phyloP scores from a whole-genome alignment of 2,329 filamentous ascomycete genomes.

The Scedosporium apiospermum region DNA sequence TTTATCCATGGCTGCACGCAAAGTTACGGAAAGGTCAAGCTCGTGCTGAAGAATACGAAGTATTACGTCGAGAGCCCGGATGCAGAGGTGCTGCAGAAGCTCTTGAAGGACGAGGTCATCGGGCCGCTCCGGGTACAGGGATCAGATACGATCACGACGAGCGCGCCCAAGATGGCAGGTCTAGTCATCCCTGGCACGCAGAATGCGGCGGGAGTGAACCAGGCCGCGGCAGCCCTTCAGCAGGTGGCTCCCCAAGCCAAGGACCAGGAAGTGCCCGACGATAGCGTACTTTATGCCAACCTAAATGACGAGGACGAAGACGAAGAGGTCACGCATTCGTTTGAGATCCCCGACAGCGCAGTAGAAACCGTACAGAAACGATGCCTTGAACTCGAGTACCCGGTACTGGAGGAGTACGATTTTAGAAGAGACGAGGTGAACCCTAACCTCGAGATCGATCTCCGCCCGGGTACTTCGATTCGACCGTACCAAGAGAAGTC shows the following conservation, averaged over 20 bases:
- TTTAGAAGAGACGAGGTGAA: constrained; percentile 88
- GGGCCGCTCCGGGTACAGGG: constrained; percentile 69
- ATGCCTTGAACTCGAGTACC: constrained; percentile 77
- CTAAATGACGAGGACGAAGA: constrained; percentile 84
- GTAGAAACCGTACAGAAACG: constrained; percentile 85
- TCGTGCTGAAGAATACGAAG: constrained; percentile 88
- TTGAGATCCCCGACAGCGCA: constrained; percentile 74
- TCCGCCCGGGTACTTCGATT: constrained; percentile 82
- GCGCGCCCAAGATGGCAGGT: constrained; percentile 76
- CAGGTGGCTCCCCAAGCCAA: not conserved
- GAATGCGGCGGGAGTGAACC: constrained; percentile 78
- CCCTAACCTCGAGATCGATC: constrained; percentile 84
- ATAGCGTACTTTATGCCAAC: constrained; percentile 23
- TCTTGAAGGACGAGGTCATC: constrained; percentile 80
- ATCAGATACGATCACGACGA: constrained; percentile 62
- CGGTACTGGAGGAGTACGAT: constrained; percentile 93
- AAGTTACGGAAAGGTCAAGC: constrained; percentile 90
- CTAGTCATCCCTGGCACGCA: constrained; percentile 92
- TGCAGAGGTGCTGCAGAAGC: constrained; percentile 71
- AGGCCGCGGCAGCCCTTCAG: constrained; percentile 39
- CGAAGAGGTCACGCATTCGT: constrained; percentile 80
- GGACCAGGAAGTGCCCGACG: constrained; percentile 3
- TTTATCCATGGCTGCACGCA: constrained; percentile 76
- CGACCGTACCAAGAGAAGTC: constrained; percentile 95
- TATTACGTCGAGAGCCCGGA: constrained; percentile 93